Evolutionary conservation across 805 yeast genomes (phyloP), one percentile per base, ranked within the genome.

Genomic region (Candida silvicultrix): DNA sequence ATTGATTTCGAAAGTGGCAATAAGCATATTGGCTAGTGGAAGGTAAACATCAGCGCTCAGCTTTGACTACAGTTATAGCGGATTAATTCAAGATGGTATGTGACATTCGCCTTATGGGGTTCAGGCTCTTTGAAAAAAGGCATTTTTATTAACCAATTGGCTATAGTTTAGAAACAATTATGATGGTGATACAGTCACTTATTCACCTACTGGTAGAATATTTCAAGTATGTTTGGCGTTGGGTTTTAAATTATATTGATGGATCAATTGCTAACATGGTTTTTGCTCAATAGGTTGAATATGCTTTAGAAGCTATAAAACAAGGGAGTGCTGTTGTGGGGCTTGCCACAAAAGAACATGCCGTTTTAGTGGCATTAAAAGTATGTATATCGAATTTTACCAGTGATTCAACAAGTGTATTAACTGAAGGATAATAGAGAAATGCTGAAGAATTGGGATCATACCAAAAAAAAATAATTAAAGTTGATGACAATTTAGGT

Each of bases 321-420:
- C 98, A 92, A 71, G 99, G 99, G 35, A 83, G 95, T 53, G 98
- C 97, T 3, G 92, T 97, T 3, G 97, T 90, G 32, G 99, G 99
- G 9, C 72, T 94, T 46, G 83, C 88, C 38, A 89, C 97, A 37
- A 80, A 83, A 56, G 81, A 79, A 43, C 85, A 89, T 64, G 97
- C 89, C 22, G 98, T 92, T 8, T 71, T 94, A 58, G 97, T 88
- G 40, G 98, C 97, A 14, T 71, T 94, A 57, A 94, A 94, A 56
- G 68, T 63, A 47, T 25, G 62, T 49, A 6, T 10, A 23, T 23
- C n/a, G n/a, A n/a, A n/a, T n/a, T n/a, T n/a, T n/a, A n/a, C n/a
- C n/a, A n/a, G n/a, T n/a, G n/a, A n/a, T n/a, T n/a, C n/a, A n/a
- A n/a, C n/a, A n/a, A n/a, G n/a, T n/a, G n/a, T n/a, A n/a, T n/a